Conservation (phyloP, 768 basidiomycete species). For the Lactarius deliciosus region DNA sequence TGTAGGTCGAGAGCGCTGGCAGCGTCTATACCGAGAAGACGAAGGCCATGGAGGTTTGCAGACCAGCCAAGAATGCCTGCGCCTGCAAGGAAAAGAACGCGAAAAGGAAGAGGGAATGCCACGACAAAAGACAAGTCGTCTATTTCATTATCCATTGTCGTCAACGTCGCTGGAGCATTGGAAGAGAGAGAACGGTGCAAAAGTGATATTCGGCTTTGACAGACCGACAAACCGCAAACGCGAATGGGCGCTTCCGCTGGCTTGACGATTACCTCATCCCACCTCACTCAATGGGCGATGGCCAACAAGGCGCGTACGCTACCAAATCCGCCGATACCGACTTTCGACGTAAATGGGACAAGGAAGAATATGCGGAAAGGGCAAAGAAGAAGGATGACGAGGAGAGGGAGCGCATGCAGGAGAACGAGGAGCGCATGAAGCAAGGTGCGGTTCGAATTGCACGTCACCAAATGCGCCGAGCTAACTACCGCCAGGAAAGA, state of each 20-base stretch:
- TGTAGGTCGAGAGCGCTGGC: constrained; percentile 64
- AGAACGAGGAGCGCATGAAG: constrained; percentile 57
- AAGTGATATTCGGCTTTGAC: background rate
- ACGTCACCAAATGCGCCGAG: constrained; percentile 15
- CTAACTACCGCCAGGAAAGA: constrained; percentile 61
- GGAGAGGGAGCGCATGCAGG: constrained; percentile 38
- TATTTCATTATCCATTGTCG: constrained; percentile 32
- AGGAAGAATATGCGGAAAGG: constrained; percentile 43
- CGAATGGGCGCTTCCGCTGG: background rate
- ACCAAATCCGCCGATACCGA: constrained; percentile 31
- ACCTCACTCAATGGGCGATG: constrained; percentile 25
- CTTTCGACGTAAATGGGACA: constrained; percentile 47
- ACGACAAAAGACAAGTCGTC: constrained; percentile 51
- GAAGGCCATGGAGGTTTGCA: constrained; percentile 84
- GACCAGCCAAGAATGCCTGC: constrained; percentile 90
- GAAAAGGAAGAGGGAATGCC: constrained; percentile 86
- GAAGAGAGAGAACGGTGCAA: background rate
- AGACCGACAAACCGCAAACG: no score
- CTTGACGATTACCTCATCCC: background rate
- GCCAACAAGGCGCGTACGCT: constrained; percentile 30
- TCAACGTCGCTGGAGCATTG: constrained; percentile 7
- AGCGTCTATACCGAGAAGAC: constrained; percentile 71
- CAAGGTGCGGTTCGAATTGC: constrained; percentile 53
- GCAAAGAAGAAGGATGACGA: constrained; percentile 45
- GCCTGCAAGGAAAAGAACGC: constrained; percentile 77